phyloP scores from a whole-genome alignment of 805 yeast species.

The Metschnikowia henanensis region DNA sequence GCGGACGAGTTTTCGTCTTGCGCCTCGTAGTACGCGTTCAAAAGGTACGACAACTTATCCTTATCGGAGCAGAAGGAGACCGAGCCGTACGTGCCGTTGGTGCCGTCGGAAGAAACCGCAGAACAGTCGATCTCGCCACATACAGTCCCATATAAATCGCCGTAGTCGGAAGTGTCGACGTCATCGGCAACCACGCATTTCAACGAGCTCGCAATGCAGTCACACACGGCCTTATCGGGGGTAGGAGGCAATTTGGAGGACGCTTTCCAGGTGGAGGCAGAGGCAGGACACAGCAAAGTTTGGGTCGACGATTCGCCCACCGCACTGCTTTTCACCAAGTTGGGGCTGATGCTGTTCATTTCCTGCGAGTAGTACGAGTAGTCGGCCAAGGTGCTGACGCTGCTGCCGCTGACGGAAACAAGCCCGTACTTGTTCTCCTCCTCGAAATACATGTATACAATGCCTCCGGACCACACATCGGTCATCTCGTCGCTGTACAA shows the following conservation, averaged over 20 bases:
- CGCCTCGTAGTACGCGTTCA: slow-evolving; percentile 57
- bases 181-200: slow-evolving; percentile 59
- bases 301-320: slow-evolving; percentile 25
- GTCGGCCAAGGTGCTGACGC: slow-evolving; percentile 62
- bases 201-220: slow-evolving; percentile 57
- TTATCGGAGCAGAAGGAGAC: slow-evolving; percentile 69
- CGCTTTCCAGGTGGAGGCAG: slow-evolving; percentile 60
- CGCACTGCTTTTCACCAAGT: slow-evolving; percentile 24
- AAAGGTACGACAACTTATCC: slow-evolving; percentile 62
- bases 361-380: slow-evolving; percentile 35
- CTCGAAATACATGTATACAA: slow-evolving; percentile 87
- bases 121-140: slow-evolving; percentile 62
- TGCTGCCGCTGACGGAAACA: slow-evolving; percentile 51
- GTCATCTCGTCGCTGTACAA: slow-evolving; percentile 73
- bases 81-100: slow-evolving; percentile 67
- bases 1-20: slow-evolving; percentile 16
- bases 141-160: slow-evolving; percentile 54
- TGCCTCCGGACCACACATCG: slow-evolving; percentile 92
- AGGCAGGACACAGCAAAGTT: slow-evolving; percentile 62
- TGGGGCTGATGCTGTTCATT: slow-evolving; percentile 46
- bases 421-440: slow-evolving; percentile 83
- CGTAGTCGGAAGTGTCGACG: slow-evolving; percentile 57
- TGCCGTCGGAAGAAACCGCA: slow-evolving; percentile 63
- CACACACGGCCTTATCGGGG: slow-evolving; percentile 63
- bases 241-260: slow-evolving; percentile 74